phyloP scores from a whole-genome alignment of 164 flowering plant species.

The Vitis rotundifolia region DNA sequence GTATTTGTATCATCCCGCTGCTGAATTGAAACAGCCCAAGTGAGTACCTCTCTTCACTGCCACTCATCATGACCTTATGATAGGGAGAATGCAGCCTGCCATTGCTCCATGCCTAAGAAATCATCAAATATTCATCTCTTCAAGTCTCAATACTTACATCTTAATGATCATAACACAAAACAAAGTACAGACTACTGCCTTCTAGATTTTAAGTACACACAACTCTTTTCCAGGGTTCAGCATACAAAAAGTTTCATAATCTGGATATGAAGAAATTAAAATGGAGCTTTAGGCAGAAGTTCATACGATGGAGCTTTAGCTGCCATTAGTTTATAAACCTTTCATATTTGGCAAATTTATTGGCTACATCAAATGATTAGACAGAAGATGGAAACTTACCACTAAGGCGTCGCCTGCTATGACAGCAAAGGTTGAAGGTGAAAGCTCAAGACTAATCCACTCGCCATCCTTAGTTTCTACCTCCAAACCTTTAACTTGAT shows the following conservation, averaged over 20 bases:
- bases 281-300: no score
- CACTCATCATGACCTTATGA: conserved; percentile 24
- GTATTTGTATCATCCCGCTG: conserved; percentile 10
- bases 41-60: conserved; percentile 17
- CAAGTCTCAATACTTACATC: no score
- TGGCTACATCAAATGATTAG: neutral
- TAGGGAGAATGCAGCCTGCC: conserved; percentile 15
- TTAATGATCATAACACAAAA: no score
- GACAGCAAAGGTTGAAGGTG: conserved; percentile 28
- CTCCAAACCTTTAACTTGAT: conserved; percentile 28
- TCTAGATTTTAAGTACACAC: no score
- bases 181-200: no score
- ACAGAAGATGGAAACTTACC: conserved; percentile 5
- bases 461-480: conserved; percentile 19
- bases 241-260: no score
- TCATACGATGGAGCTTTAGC: no score
- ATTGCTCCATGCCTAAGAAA: conserved; percentile 31
- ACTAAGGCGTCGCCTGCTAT: conserved; percentile 29
- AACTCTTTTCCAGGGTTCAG: no score
- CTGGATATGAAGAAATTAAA: no score
- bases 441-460: conserved; percentile 25
- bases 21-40: conserved; percentile 21
- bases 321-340: no score
- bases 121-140: no score
- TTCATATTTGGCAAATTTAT: no score